Percentiles rank a stretch among this genome's conserved stretches.
Evolutionary conservation across 1,139 yeast species (phyloP).

Genomic region (Diutina pseudorugosa): DNA sequence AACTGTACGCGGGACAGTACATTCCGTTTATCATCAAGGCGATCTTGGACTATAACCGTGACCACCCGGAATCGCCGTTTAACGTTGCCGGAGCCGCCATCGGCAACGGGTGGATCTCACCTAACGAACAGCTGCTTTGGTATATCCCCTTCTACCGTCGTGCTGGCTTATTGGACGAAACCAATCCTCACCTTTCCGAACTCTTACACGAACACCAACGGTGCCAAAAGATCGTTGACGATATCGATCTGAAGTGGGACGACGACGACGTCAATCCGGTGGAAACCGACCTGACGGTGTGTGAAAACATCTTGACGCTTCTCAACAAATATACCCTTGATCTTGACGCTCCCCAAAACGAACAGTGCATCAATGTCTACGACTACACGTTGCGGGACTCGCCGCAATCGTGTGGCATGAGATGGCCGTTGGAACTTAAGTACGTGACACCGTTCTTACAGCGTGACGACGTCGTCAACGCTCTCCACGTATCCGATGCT

Average conservation of each 20-base stretch:
- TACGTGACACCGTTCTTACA: conserved; percentile 51
- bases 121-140: conserved; percentile 70
- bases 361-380: conserved; percentile 70
- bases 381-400: conserved; percentile 61
- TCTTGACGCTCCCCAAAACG: conserved; percentile 14
- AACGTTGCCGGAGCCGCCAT: conserved; percentile 60
- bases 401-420: conserved; percentile 82
- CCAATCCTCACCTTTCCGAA: conserved; percentile 24
- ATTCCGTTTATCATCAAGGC: conserved; percentile 77
- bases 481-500: conserved; percentile 39
- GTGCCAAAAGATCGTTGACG: conserved; percentile 39
- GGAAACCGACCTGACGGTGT: conserved; percentile 15
- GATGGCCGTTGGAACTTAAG: conserved; percentile 79
- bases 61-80: conserved; percentile 13
- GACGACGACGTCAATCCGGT: conserved; percentile 17
- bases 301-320: conserved; percentile 35
- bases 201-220: conserved; percentile 41
- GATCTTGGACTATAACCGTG: conserved; percentile 34
- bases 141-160: conserved; percentile 63
- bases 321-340: conserved; percentile 28
- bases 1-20: conserved; percentile 95
- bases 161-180: conserved; percentile 38
- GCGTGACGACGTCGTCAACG: conserved; percentile 38
- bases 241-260: conserved; percentile 16
- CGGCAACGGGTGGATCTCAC: conserved; percentile 97